A percentile compares a stretch with the other conserved stretches of the same genome.
These are phyloP conservation scores for Symbiodinium natans DNA, from an alignment of 73 alveolate genomes.

Conservation along the genomic window DNA sequence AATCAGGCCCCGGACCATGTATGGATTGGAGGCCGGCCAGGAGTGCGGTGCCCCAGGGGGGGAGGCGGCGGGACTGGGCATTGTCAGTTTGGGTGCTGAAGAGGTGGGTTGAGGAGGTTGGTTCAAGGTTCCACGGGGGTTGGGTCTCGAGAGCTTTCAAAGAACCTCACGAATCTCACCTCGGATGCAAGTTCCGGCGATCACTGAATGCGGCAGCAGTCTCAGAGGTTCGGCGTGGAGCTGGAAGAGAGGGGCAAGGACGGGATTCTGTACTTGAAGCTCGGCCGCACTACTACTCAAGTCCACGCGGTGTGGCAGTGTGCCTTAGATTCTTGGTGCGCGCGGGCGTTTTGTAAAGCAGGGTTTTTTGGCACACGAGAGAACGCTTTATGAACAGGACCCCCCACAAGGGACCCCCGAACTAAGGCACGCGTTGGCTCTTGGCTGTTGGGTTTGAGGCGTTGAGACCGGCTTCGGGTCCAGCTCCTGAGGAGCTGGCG, in stretches of 20 bases:
- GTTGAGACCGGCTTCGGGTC: background rate
- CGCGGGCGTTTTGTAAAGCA: no score
- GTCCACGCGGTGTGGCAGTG: no score
- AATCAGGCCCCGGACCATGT: slow-evolving; percentile 49
- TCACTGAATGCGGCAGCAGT: background rate
- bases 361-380: no score
- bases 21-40: slow-evolving; percentile 56
- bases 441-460: no score
- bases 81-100: background rate
- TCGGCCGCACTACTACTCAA: background rate
- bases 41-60: slow-evolving; percentile 3
- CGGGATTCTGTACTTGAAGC: slow-evolving; percentile 78
- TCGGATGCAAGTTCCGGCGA: background rate
- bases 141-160: background rate
- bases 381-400: no score
- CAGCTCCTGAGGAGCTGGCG: no score
- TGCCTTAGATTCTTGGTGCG: no score
- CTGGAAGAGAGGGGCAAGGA: slow-evolving; percentile 54
- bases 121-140: background rate
- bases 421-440: no score
- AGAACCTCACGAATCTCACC: background rate
- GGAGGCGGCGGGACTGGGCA: background rate
- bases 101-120: background rate
- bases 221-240: slow-evolving; percentile 48
- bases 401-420: no score